These are phyloP conservation scores for Metschnikowia kofuensis DNA, from an alignment of 805 yeast genomes.

Conservation along the genomic window DNA sequence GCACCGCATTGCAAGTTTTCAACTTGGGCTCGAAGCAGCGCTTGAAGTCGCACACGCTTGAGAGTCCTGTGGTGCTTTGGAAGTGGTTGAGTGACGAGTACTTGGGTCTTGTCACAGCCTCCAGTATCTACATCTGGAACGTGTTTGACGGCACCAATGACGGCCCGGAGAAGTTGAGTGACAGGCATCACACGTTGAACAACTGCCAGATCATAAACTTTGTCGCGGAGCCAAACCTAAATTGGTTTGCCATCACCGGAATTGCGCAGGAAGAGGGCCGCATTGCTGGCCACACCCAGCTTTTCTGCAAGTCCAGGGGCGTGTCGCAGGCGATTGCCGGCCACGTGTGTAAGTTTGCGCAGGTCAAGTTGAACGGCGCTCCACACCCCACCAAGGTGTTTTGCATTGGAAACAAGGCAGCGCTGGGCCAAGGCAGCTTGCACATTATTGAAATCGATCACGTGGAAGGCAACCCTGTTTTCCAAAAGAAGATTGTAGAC, in stretches of 20 bases:
- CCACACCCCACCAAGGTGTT: constrained; percentile 76
- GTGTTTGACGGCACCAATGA: constrained; percentile 73
- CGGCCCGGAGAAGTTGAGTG: constrained; percentile 79
- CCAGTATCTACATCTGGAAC: constrained; percentile 75
- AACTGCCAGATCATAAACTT: constrained; percentile 89
- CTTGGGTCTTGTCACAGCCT: constrained; percentile 82
- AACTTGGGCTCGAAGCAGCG: constrained; percentile 84
- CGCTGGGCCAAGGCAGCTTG: constrained; percentile 66
- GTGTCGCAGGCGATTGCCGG: constrained; percentile 97
- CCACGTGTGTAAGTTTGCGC: constrained; percentile 90
- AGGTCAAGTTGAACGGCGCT: constrained; percentile 70
- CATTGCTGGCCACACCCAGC: constrained; percentile 94
- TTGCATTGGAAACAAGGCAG: constrained; percentile 87
- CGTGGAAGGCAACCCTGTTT: constrained; percentile 77
- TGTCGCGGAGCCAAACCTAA: constrained; percentile 71
- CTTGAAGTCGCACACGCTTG: constrained; percentile 80
- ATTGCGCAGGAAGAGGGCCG: constrained; percentile 91
- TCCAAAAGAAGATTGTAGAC: constrained; percentile 85
- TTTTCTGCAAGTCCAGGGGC: constrained; percentile 81
- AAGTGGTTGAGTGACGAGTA: constrained; percentile 76
- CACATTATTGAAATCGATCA: constrained; percentile 97
- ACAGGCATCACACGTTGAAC: constrained; percentile 75
- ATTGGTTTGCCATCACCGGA: constrained; percentile 96
- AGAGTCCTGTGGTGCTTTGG: constrained; percentile 93
- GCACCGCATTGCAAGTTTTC: constrained; percentile 93